These are phyloP conservation scores for Aphanomyces euteiches DNA, from an alignment of 352 stramenopile genomes.

Conservation along the genomic window DNA sequence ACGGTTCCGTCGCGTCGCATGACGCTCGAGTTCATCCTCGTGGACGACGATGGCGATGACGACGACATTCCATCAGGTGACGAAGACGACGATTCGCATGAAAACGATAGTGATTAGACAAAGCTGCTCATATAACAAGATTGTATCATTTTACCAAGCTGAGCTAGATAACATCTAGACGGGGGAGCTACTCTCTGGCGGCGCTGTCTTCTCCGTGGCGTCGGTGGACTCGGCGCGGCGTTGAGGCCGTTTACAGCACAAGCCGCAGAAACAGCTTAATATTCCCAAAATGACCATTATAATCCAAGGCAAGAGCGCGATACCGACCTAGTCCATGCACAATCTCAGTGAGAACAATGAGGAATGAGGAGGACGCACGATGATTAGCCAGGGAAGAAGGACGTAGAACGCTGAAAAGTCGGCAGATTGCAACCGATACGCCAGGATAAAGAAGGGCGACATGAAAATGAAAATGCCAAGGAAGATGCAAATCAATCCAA, in stretches of 20 bases:
- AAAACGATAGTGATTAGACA: too few species aligned
- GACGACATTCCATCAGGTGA: background rate
- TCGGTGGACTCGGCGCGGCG: background rate
- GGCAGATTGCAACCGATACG: slow-evolving; percentile 59
- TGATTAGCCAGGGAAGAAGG: slow-evolving; percentile 74
- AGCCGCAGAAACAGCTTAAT: slow-evolving; percentile 8
- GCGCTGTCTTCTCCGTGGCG: background rate
- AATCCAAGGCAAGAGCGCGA: slow-evolving; percentile 24
- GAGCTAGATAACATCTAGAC: too few species aligned
- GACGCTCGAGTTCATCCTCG: slow-evolving; percentile 24
- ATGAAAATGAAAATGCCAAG: slow-evolving; percentile 41
- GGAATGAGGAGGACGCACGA: slow-evolving; percentile 46
- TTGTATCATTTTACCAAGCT: too few species aligned
- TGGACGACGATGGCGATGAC: background rate
- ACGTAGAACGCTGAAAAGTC: slow-evolving; percentile 79
- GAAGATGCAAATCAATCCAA: slow-evolving; percentile 34
- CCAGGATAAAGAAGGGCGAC: slow-evolving; percentile 79
- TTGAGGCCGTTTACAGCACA: slow-evolving; percentile 2
- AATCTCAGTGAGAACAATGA: background rate
- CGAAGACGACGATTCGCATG: background rate
- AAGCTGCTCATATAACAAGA: too few species aligned
- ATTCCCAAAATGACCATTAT: slow-evolving; percentile 23
- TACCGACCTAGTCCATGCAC: slow-evolving; percentile 12
- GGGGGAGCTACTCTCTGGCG: too few species aligned
- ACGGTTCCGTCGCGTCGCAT: background rate